A percentile compares a stretch with the other conserved stretches of the same genome.
phyloP scores from a whole-genome alignment of 768 basidiomycete genomes.

The Leccinellum rugosiceps region DNA sequence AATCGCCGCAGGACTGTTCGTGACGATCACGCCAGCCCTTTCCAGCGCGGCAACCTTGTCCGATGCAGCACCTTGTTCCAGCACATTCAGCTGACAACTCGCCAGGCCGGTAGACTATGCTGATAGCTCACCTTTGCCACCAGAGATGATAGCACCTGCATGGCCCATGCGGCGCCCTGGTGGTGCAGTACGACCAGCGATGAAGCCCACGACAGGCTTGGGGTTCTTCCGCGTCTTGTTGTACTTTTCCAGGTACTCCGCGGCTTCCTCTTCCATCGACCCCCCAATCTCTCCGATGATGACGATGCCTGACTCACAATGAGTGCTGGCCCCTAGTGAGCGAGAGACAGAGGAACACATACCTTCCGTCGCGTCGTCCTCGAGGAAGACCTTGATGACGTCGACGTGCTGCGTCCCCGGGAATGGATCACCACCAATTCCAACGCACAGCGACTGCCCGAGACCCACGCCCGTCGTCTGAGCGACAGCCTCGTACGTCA shows the following conservation, averaged over 20 bases:
- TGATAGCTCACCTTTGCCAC: conserved; percentile 79
- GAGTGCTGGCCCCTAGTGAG: not conserved
- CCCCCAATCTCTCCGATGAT: conserved; percentile 99
- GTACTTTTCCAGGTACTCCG: conserved; percentile 89
- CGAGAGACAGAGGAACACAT: conserved; percentile 35
- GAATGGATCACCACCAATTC: conserved; percentile 97
- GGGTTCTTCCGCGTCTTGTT: conserved; percentile 85
- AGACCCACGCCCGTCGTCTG: conserved; percentile 96
- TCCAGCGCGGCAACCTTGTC: conserved; percentile 94
- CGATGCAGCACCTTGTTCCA: conserved; percentile 66
- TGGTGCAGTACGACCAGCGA: conserved; percentile 96
- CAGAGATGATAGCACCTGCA: conserved; percentile 96
- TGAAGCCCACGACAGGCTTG: conserved; percentile 97
- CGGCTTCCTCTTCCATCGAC: conserved; percentile 99
- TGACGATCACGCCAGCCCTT: conserved; percentile 89
- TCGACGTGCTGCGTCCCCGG: conserved; percentile 95
- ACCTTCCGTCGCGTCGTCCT: conserved; percentile 94
- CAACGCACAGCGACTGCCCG: conserved; percentile 94
- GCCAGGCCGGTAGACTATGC: not conserved
- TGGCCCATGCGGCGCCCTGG: conserved; percentile 98
- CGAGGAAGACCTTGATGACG: conserved; percentile 93
- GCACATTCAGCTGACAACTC: not conserved
- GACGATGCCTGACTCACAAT: conserved; percentile 68
- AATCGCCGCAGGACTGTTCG: conserved; percentile 94
- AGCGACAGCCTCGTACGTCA: conserved; percentile 98